phyloP scores from a whole-genome alignment of 306 rosid genomes.

The Styphnolobium japonicum region DNA sequence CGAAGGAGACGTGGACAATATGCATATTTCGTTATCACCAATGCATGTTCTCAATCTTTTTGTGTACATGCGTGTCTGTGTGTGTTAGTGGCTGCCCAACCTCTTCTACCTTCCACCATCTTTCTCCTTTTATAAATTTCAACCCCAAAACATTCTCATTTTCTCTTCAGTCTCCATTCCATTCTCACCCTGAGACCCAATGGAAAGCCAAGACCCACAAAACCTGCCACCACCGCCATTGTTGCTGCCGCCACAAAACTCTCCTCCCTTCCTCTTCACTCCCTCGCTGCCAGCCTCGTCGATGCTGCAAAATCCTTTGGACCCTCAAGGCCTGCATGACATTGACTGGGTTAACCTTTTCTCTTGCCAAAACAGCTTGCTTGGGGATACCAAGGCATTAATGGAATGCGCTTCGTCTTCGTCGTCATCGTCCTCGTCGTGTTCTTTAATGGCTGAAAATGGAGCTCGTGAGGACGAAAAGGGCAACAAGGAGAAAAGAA shows the following conservation, averaged over 20 bases:
- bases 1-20: conserved; percentile 29
- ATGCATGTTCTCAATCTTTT: conserved; percentile 28
- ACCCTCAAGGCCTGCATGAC: conserved; percentile 32
- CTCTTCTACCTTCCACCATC: conserved; percentile 62
- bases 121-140: conserved; percentile 39
- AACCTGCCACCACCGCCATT: conserved; percentile 21
- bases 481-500: conserved; percentile 31
- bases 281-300: conserved; percentile 6
- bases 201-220: conserved; percentile 51
- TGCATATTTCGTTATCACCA: conserved; percentile 39
- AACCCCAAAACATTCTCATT: conserved; percentile 30
- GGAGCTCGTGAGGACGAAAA: conserved; percentile 27
- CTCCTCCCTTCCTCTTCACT: conserved; percentile 42
- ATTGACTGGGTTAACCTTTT: conserved; percentile 71
- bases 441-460: conserved; percentile 13
- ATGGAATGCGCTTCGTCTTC: conserved; percentile 14
- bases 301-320: conserved; percentile 26
- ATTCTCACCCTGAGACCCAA: not conserved
- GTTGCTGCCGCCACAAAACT: conserved; percentile 15
- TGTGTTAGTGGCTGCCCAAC: conserved; percentile 46
- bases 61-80: not conserved
- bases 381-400: conserved; percentile 19
- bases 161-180: conserved; percentile 26
- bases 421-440: not conserved
- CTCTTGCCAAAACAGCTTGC: conserved; percentile 37